These are phyloP conservation scores for Fraxinus latifolia DNA, from an alignment of 305 asterid species.

Conservation along the genomic window DNA sequence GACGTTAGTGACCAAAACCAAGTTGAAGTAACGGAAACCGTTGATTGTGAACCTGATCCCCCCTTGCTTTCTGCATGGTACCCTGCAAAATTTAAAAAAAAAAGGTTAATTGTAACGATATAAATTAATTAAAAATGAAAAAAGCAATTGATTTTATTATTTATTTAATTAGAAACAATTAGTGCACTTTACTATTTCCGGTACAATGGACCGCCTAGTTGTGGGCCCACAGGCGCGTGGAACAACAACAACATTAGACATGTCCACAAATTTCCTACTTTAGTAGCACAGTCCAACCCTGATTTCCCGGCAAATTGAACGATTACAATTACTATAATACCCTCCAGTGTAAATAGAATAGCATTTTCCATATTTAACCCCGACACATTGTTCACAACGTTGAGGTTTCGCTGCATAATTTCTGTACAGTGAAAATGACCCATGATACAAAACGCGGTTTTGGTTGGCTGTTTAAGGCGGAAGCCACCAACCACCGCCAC, in stretches of 20 bases:
- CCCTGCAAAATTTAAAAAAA: conserved; percentile 27
- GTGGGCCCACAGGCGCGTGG: background rate
- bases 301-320: background rate
- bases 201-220: background rate
- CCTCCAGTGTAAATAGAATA: background rate
- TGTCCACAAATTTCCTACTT: background rate
- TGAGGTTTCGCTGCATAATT: background rate
- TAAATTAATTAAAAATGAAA: background rate
- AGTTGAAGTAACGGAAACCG: conserved; percentile 67
- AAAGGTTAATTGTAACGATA: background rate
- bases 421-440: background rate
- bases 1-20: conserved; percentile 59
- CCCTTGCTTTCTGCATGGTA: conserved; percentile 58
- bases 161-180: background rate
- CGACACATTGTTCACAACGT: background rate
- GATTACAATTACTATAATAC: background rate
- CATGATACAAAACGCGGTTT: background rate
- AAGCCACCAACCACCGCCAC: background rate
- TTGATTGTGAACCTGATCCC: conserved; percentile 67
- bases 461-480: background rate
- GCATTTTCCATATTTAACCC: background rate
- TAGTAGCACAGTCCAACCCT: background rate
- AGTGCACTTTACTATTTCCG: background rate
- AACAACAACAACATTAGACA: background rate
- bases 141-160: background rate